Base-by-base conservation (phyloP, 2,329 filamentous ascomycete genomes). In the Clarireedia paspali region DNA sequence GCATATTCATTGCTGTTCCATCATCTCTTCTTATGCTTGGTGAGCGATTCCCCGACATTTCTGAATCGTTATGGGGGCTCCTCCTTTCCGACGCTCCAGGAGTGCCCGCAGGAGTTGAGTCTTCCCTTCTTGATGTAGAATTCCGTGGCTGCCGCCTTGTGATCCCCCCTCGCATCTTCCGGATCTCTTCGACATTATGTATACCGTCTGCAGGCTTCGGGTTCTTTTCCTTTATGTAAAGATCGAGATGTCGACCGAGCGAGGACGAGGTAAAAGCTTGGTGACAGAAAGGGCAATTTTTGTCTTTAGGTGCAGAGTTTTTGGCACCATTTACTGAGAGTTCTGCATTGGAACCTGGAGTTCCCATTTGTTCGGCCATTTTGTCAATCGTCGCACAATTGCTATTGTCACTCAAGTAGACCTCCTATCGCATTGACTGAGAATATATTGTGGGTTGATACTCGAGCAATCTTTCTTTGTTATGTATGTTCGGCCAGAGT, bases 181-280 rank as follows among this genome's bases (percentile, higher is more conserved):
- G 81, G 66, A 97, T 97, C 71, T 89, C 89, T 6, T 92, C 89
- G 57, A 96, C 89, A 74, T 95, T 80, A 72, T 97, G 92, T 47
- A 96, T 74, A 50, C 91, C 91, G 72, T 97, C 92, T 6, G 87
- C 75, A 1, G 85, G 80, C 71, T 91, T 94, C 1, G 92, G 90
- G 70, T 96, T 96, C 74, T 91, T 95, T 57, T 91, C 87, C 68
- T 91, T 91, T 66, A 96, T 91, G 71, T 95, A 96, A 40, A 96
- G 82, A 70, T 97, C 92, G 63, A 96, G 84, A 72, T 97, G 92
- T 47, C 92, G 87, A 50, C 92, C 92, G 53, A 97, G 82, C 2
- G 90, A 95, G 15, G 91, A 96, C 1, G 91, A 96, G 15, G 92
- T 96, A 69, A 96, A 97, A 6, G 87, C 79, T 71, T 96, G 90